Base-by-base conservation (phyloP, 169 alveolate species). In the Eimeria tenella region DNA sequence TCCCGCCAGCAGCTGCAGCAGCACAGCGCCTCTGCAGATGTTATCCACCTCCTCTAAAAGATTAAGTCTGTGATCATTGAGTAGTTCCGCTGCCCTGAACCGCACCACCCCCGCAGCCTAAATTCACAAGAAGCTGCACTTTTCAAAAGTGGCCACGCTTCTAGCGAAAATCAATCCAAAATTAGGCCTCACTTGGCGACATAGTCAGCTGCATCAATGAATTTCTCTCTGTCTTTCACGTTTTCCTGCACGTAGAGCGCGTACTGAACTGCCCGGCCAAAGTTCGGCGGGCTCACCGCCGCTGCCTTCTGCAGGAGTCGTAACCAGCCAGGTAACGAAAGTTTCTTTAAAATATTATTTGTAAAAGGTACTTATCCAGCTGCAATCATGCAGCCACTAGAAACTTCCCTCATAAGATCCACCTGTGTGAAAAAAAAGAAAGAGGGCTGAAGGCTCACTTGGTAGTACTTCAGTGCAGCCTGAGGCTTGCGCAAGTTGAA, bases 1-100 rank as follows among this genome's bases (percentile, higher is more conserved):
- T 10, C 31, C 31, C n/a, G 77, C 83, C 70, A 86, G 21, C 71
- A 50, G 83, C 11, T 68, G 74, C 58, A 86, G 53, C 42, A 86
- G 82, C 50, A 86, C 56, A 9, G 93, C 93, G 10, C 81, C 93
- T 11, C 50, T 25, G 82, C 93, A 86, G 53, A 86, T 25, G 49
- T 42, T 65, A 56, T 21, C 68, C 3, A 82, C 82, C 19, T 63
- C 82, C 31, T 68, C 77, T n/a, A 68, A n/a, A 68, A 68, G 77
- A 17, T 68, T 23, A 1, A 23, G 13, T 17, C 49, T 7, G 31
- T 3, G 77, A 23, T 8, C 42, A 23, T 1, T 17, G 77, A 68
- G 77, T 10, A n/a, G 49, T n/a, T 13, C 9, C n/a, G 31, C 77
- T 13, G 77, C 31, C 11, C 77, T 68, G 31, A 11, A 4, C n/a